Base-by-base conservation (phyloP, 768 basidiomycete species). In the Collybia mongolica region DNA sequence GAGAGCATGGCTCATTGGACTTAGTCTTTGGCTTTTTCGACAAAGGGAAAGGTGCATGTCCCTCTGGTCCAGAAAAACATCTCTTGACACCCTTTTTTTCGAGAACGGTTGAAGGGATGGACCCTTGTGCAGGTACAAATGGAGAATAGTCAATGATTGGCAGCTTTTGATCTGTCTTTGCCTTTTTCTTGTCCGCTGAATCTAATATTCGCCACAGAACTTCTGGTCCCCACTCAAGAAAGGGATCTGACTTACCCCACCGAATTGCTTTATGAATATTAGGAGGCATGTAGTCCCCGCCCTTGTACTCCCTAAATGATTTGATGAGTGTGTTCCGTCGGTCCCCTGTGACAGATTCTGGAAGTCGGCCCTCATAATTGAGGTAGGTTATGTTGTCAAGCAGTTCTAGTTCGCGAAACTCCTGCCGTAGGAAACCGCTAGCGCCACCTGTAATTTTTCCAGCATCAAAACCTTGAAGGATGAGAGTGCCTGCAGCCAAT, bases 331-430 rank as follows among this genome's bases (percentile, higher is more conserved):
- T 45, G 39, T 55, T 55, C 28, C 65, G 8, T 1, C 46, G 49
- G 29, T 47, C 38, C 3, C 53, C 58, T 18, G 47, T 18, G 1
- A 59, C 36, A 18, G 52, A 43, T 5, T 29, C 15, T 1, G 59
- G 55, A 1, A 71, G 44, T 19, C 24, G 42, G 0, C 51, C 42
- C 19, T 64, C 49, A 53, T 58, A 74, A 24, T 53, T 42, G 1
- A 67, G 37, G 1, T 29, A 24, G 0, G 67, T 72, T 1, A 74
- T 64, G 8, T 68, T 57, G 60, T 73, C 64, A 1, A 75, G 50
- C 0, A 72, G 29, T 44, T 74, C 67, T 0, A 73, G 51, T 29
- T 72, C 68, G 6, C 65, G 32, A 28, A 67, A 70, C 46, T 72
- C 67, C 48, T 70, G 65, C 15, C 60, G 32, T 0, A 72, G 37